Evolutionary conservation across 805 yeast genomes (phyloP).

Genomic region (Kazachstania taianensis): DNA sequence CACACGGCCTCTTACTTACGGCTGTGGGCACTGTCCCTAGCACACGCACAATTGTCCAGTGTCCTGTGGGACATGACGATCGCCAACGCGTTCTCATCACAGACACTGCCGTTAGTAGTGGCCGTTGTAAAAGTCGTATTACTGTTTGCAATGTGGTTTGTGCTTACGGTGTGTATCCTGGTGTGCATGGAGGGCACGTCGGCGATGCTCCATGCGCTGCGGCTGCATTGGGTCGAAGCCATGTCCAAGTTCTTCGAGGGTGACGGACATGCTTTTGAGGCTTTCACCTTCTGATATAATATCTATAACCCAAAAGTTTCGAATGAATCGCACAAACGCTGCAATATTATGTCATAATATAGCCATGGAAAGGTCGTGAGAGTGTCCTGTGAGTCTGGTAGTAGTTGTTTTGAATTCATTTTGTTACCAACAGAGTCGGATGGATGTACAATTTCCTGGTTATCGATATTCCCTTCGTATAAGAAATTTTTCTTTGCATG

Average conservation of each 20-base stretch:
- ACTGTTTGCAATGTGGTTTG: conserved; percentile 92
- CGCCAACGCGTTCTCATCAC: conserved; percentile 56
- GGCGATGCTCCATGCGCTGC: conserved; percentile 96
- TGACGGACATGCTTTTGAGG: conserved; percentile 84
- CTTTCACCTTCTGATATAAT: too few species aligned
- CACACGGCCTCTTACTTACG: conserved; percentile 96
- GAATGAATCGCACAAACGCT: too few species aligned
- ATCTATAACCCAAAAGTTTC: too few species aligned
- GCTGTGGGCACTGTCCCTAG: conserved; percentile 93
- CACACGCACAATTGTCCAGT: conserved; percentile 92
- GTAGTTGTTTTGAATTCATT: too few species aligned
- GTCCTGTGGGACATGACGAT: conserved; percentile 96
- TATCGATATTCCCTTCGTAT: too few species aligned
- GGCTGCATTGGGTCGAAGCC: conserved; percentile 98
- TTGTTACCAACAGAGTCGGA: too few species aligned
- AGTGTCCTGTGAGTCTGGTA: too few species aligned
- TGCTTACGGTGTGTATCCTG: conserved; percentile 77
- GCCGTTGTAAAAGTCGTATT: conserved; percentile 71
- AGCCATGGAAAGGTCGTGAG: too few species aligned
- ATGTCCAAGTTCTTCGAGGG: conserved; percentile 98
- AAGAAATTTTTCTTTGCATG: too few species aligned
- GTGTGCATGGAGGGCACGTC: conserved; percentile 98
- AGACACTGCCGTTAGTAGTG: conserved; percentile 36
- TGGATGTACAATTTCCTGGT: too few species aligned
- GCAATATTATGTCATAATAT: too few species aligned